phyloP scores from a whole-genome alignment of 2,329 filamentous ascomycete genomes.

The Cordyceps tenuipes region DNA sequence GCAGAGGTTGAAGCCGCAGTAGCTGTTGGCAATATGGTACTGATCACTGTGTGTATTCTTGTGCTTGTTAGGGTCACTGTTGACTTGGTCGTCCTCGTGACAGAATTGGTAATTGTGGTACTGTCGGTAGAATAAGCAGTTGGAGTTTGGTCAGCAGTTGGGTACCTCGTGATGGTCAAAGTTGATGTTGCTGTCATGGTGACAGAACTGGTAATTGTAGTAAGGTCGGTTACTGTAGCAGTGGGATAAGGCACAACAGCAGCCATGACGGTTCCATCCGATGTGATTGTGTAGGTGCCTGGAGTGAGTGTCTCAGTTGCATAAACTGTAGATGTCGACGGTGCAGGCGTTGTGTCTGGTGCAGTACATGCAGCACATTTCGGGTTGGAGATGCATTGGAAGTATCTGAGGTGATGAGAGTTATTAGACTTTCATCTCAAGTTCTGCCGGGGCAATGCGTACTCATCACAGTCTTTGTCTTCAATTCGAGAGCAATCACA shows the following conservation, averaged over 20 bases:
- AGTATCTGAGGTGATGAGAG: not conserved
- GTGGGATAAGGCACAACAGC: conserved; percentile 6
- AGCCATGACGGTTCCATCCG: not conserved
- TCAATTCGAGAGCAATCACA: conserved; percentile 23
- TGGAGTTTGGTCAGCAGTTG: not conserved
- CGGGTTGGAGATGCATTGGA: conserved; percentile 11
- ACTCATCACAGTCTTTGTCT: conserved; percentile 23
- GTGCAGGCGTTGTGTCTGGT: not conserved
- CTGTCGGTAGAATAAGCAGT: not conserved
- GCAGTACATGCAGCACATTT: conserved; percentile 3
- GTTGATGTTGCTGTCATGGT: not conserved
- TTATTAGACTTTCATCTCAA: not conserved
- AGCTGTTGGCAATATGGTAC: not conserved
- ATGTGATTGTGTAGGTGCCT: conserved; percentile 4
- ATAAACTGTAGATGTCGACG: not conserved
- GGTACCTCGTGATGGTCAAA: not conserved
- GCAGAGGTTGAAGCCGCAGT: not conserved
- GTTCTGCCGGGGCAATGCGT: not conserved
- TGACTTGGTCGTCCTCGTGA: not conserved
- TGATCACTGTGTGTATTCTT: too few relatives aligned
- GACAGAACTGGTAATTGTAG: not conserved
- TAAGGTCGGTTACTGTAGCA: not conserved
- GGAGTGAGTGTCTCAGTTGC: conserved; percentile 3
- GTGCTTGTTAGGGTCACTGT: not conserved
- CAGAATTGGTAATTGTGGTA: not conserved